Evolutionary conservation across 148 eudicot species (phyloP).

Genomic region (Agrostemma githago): DNA sequence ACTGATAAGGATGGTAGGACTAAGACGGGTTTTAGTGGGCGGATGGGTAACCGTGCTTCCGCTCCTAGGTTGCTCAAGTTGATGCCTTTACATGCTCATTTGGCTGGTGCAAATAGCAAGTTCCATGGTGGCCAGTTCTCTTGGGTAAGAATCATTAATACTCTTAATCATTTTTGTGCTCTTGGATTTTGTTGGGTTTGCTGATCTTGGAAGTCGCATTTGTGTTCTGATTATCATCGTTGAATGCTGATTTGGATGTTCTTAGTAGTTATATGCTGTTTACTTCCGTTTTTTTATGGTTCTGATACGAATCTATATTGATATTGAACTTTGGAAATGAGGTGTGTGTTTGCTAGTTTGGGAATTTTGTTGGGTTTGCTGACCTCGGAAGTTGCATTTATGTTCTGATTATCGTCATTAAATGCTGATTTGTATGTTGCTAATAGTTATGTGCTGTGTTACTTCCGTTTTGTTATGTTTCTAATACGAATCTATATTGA

Average conservation of each 20-base stretch:
- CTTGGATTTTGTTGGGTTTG: background rate
- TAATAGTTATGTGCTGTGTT: background rate
- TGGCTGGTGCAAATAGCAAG: constrained; percentile 67
- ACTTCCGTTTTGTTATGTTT: too few species aligned
- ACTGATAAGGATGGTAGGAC: constrained; percentile 88
- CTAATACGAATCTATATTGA: background rate
- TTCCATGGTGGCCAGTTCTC: constrained; percentile 93
- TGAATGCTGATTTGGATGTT: background rate
- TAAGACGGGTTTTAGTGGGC: constrained; percentile 79
- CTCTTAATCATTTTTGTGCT: background rate
- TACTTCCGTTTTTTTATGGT: too few species aligned
- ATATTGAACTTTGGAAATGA: too few species aligned
- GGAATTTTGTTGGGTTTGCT: background rate
- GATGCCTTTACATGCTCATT: constrained; percentile 85
- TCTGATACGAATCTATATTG: background rate
- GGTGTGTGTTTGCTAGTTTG: too few species aligned
- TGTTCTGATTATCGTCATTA: background rate
- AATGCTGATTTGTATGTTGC: background rate
- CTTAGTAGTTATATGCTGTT: background rate
- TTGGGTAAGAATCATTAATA: constrained; percentile 56
- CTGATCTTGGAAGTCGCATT: background rate
- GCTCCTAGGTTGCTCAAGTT: constrained; percentile 91
- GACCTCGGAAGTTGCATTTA: background rate
- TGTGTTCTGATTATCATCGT: background rate
- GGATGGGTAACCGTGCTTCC: constrained; percentile 83